Evolutionary conservation across 352 stramenopile genomes (phyloP).

Genomic region (Globisporangium nodosum): DNA sequence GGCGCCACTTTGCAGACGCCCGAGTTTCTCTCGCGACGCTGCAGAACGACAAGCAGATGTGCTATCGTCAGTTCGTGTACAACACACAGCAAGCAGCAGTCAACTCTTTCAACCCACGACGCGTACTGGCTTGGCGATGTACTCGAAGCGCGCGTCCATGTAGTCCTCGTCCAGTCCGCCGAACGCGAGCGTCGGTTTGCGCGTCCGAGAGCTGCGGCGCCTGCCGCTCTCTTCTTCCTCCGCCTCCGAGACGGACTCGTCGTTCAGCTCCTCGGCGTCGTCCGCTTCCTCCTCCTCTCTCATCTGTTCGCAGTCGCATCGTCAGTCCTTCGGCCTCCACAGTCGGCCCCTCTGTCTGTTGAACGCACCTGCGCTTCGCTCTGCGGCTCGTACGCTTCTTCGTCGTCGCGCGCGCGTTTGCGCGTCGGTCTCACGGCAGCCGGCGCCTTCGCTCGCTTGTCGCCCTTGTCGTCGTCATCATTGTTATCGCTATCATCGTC

Average conservation of each 20-base stretch:
- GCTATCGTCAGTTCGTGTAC: not conserved
- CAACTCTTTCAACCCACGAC: not conserved
- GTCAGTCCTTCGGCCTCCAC: not conserved
- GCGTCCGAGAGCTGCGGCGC: conserved; percentile 12
- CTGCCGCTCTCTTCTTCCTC: conserved; percentile 8
- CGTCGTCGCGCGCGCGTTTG: conserved; percentile 24
- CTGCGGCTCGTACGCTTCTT: conserved; percentile 13
- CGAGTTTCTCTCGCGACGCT: conserved; percentile 9
- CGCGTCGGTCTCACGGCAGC: conserved; percentile 12
- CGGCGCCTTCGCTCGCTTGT: conserved; percentile 10
- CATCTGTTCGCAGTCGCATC: conserved; percentile 3
- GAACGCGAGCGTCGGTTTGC: conserved; percentile 11
- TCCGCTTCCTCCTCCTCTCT: conserved; percentile 23
- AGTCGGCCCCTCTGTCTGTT: too few relatives aligned
- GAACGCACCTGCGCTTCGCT: conserved; percentile 10
- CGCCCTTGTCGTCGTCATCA: conserved; percentile 14
- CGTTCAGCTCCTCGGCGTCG: conserved; percentile 20
- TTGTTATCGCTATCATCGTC: conserved; percentile 29
- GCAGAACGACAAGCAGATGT: not conserved
- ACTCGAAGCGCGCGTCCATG: conserved; percentile 11
- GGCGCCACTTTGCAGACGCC: conserved; percentile 2
- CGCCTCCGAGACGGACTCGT: not conserved
- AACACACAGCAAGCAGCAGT: not conserved
- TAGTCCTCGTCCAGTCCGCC: conserved; percentile 11
- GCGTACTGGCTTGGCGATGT: conserved; percentile 14